Conservation (phyloP, 2,329 filamentous ascomycete species). For the Xylariales sp. region DNA sequence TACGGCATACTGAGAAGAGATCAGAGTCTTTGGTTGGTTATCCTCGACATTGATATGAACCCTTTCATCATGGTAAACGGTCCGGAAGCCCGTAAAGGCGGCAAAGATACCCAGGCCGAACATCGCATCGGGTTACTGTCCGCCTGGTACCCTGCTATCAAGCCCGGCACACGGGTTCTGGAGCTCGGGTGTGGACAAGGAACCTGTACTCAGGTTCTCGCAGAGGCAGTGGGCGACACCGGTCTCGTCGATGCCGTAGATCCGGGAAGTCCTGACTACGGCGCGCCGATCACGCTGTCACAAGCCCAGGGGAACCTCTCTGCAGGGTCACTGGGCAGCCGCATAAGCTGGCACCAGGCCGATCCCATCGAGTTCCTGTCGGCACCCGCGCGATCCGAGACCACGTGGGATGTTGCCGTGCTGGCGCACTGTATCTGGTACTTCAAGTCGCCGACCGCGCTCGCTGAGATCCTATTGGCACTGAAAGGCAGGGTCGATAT, state of each 20-base stretch:
- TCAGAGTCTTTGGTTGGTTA: too few relatives aligned
- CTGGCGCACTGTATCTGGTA: slow-evolving; percentile 52
- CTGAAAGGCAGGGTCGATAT: slow-evolving; percentile 26
- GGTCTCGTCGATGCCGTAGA: slow-evolving; percentile 48
- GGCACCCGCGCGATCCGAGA: too few relatives aligned
- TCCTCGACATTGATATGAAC: too few relatives aligned
- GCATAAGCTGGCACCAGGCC: slow-evolving; percentile 38
- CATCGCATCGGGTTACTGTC: too few relatives aligned
- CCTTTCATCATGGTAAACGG: too few relatives aligned
- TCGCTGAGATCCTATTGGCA: slow-evolving; percentile 31
- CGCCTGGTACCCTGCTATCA: too few relatives aligned
- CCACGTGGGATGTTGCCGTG: slow-evolving; percentile 39
- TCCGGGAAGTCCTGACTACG: slow-evolving; percentile 45
- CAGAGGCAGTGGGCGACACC: slow-evolving; percentile 36
- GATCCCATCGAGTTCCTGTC: slow-evolving; percentile 30
- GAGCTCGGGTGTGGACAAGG: slow-evolving; percentile 60
- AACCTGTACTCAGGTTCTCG: slow-evolving; percentile 50
- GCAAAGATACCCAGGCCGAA: too few relatives aligned
- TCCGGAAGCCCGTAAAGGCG: too few relatives aligned
- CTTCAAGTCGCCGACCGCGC: slow-evolving; percentile 33
- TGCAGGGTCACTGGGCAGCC: slow-evolving; percentile 29
- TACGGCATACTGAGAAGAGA: too few relatives aligned
- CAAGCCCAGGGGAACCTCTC: slow-evolving; percentile 43
- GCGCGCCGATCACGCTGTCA: slow-evolving; percentile 42
- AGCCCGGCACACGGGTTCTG: slow-evolving; percentile 38